Base-by-base conservation (phyloP, 768 basidiomycete species). In the Daedaleopsis nitida region DNA sequence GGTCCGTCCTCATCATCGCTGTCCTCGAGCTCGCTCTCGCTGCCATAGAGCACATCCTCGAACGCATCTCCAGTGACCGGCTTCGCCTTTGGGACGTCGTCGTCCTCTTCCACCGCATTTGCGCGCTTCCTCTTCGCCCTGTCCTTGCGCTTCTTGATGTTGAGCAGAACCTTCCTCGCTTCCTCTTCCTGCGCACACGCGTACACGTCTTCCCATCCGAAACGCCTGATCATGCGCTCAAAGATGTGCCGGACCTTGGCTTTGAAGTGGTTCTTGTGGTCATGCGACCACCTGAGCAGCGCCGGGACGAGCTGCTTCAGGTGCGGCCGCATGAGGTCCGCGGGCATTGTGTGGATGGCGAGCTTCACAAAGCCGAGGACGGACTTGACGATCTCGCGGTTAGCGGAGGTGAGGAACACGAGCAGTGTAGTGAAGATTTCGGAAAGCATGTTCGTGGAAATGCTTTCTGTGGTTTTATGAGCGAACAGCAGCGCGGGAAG, bases 181-280 rank as follows among this genome's bases (percentile, higher is more conserved):
- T 94, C 90, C 54, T 91, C 92, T 54, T 90, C 89, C 1, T 84
- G 84, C 1, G 86, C 83, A 69, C 83, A 87, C 37, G 85, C 79
- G 70, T 91, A 86, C 1, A 99, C 86, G 47, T 89, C 89, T 43
- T 95, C 87, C 82, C 86, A 97, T 0, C 87, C 89, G 69, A 97
- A 97, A 63, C 94, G 84, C 63, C 96, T 80, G 65, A 98, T 83
- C 85, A 98, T 88, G 50, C 96, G 86, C 78, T 98, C 96, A 68
- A 98, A 96, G 65, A 98, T 95, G 73, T 98, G 96, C 47, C 94
- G 87, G 23, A 97, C 94, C 78, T 98, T 98, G 52, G 84, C 80
- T 74, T 98, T 98, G 86, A 99, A 98, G 72, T 98, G 97, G 69
- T 98, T 98, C 73, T 96, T 96, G 76, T 98, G 96, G 70, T 98